Percentiles rank a stretch among this genome's conserved stretches.
These are phyloP conservation scores for Phytophthora tubulina DNA, from an alignment of 352 stramenopile species.

Conservation along the genomic window DNA sequence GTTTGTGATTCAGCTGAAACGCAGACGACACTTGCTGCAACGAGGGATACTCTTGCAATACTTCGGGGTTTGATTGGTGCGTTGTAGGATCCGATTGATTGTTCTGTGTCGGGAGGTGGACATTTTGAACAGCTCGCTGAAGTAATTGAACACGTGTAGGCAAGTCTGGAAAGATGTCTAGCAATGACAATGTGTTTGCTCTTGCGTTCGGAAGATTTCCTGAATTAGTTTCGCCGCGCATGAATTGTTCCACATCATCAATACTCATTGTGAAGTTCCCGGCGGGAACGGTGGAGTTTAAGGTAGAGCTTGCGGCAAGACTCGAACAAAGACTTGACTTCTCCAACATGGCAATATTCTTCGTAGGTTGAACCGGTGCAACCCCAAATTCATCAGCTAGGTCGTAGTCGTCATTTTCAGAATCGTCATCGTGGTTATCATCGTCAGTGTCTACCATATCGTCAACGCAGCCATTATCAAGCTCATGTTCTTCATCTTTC, in stretches of 20 bases:
- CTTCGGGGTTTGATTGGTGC: background rate
- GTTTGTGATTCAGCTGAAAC: slow-evolving; percentile 12
- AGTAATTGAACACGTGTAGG: background rate
- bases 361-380: background rate
- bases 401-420: slow-evolving; percentile 1
- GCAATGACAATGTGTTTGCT: background rate
- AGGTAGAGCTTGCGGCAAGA: background rate
- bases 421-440: background rate
- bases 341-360: slow-evolving; percentile 1
- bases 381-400: background rate
- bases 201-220: background rate
- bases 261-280: background rate
- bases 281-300: background rate
- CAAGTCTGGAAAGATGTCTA: background rate
- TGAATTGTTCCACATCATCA: background rate
- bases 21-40: background rate
- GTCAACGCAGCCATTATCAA: background rate
- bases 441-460: background rate
- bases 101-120: background rate
- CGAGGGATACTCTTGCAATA: background rate
- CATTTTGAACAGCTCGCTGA: background rate
- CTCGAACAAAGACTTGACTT: background rate
- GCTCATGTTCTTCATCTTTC: background rate
- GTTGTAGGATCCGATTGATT: background rate
- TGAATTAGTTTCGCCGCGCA: background rate